These are phyloP conservation scores for Ephemerocybe angulata DNA, from an alignment of 768 basidiomycete species.

Conservation along the genomic window DNA sequence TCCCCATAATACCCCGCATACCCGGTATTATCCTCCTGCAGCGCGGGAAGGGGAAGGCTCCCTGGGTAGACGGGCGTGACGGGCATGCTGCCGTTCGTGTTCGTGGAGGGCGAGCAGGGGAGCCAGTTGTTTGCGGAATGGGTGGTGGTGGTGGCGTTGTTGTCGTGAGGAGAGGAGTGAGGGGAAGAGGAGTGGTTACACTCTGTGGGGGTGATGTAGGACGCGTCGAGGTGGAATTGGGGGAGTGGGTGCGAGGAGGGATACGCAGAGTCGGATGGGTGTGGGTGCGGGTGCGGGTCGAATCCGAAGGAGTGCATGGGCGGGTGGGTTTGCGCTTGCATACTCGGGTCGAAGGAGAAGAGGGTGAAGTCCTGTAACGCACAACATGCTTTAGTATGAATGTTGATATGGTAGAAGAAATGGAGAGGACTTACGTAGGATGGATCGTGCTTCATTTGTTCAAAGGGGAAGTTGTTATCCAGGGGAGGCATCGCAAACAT, in stretches of 20 bases:
- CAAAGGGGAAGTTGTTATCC: slow-evolving; percentile 4
- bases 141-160: too few relatives aligned
- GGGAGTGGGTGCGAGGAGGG: background rate
- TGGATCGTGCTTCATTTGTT: background rate
- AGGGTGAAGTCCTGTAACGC: slow-evolving; percentile 9
- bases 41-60: background rate
- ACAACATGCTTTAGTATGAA: too few relatives aligned
- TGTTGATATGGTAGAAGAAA: background rate
- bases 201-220: too few relatives aligned
- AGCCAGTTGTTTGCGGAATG: too few relatives aligned
- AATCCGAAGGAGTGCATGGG: slow-evolving; percentile 4
- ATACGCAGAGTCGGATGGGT: slow-evolving; percentile 7
- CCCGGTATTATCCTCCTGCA: too few relatives aligned
- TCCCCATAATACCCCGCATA: background rate
- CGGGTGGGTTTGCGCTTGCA: too few relatives aligned
- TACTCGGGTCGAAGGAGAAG: slow-evolving; percentile 4
- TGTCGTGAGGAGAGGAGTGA: too few relatives aligned
- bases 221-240: background rate
- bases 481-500: background rate
- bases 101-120: slow-evolving; percentile 7
- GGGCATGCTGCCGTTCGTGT: slow-evolving; percentile 10
- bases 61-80: slow-evolving; percentile 6
- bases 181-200: background rate
- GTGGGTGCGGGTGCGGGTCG: slow-evolving; percentile 6
- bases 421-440: slow-evolving; percentile 2